These are phyloP conservation scores for Phylloporus rhodoxanthus DNA, from an alignment of 768 basidiomycete genomes.

Conservation along the genomic window DNA sequence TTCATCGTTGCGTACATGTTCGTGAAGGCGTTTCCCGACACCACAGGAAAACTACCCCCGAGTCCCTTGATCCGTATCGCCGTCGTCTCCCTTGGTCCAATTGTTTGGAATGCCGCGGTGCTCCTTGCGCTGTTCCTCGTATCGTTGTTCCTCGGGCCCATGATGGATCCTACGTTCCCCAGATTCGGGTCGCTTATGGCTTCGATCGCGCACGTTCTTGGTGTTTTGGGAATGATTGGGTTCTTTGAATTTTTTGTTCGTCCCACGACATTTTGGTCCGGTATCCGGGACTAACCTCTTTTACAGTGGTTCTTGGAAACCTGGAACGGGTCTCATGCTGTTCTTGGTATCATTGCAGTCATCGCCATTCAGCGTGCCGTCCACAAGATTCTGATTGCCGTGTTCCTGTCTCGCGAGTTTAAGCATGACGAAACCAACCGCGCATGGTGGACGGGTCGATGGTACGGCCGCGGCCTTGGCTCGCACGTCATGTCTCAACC, in stretches of 20 bases:
- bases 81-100: constrained; percentile 87
- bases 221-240: constrained; percentile 80
- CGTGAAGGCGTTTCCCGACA: constrained; percentile 77
- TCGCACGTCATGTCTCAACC: constrained; percentile 94
- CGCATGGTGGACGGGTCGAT: constrained; percentile 98
- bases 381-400: constrained; percentile 89
- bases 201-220: constrained; percentile 76
- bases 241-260: constrained; percentile 96
- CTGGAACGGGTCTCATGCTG: constrained; percentile 89
- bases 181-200: constrained; percentile 93
- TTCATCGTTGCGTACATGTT: constrained; percentile 90
- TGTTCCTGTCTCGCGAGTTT: constrained; percentile 95
- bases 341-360: constrained; percentile 87
- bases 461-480: constrained; percentile 94
- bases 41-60: constrained; percentile 58
- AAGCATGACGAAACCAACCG: constrained; percentile 99
- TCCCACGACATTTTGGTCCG: constrained; percentile 7
- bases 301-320: constrained; percentile 87
- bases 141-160: constrained; percentile 88
- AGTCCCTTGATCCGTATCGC: constrained; percentile 89
- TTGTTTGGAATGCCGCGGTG: constrained; percentile 91
- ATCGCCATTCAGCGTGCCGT: constrained; percentile 89
- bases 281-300: constrained; percentile 11
- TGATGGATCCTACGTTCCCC: constrained; percentile 77
- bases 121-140: constrained; percentile 83